A percentile compares a stretch with the other conserved stretches of the same genome.
phyloP scores from a whole-genome alignment of 2,329 filamentous ascomycete genomes.

The Akanthomyces lecanii region DNA sequence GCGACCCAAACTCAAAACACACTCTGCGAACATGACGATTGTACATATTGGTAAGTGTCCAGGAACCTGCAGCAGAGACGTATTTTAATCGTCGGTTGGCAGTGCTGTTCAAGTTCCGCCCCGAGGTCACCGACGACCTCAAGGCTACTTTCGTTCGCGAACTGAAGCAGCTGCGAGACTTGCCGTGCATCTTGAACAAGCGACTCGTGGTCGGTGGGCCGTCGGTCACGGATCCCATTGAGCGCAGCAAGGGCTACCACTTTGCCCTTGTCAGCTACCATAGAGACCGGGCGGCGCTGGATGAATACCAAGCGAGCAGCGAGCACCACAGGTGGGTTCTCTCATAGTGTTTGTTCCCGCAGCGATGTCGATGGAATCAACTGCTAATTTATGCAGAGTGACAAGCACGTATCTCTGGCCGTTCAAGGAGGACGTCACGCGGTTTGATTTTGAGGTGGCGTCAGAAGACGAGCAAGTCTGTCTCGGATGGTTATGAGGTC shows the following conservation, averaged over 20 bases:
- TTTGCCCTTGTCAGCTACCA: conserved; percentile 51
- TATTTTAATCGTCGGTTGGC: background rate
- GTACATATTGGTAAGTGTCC: conserved; percentile 32
- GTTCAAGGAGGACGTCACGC: conserved; percentile 47
- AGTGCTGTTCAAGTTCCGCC: conserved; percentile 49
- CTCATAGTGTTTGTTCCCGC: too few species aligned
- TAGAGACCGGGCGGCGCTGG: conserved; percentile 39
- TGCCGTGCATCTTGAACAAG: conserved; percentile 45
- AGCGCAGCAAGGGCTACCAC: conserved; percentile 50
- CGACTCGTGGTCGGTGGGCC: conserved; percentile 49
- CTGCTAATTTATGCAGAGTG: conserved; percentile 33
- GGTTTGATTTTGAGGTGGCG: conserved; percentile 53
- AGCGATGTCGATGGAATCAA: too few species aligned
- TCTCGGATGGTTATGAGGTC: conserved; percentile 15
- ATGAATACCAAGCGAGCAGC: conserved; percentile 47
- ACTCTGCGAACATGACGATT: conserved; percentile 28
- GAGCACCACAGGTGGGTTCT: conserved; percentile 46
- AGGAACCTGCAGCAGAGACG: background rate
- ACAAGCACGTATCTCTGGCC: conserved; percentile 49
- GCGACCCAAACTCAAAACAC: background rate
- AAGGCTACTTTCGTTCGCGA: conserved; percentile 42
- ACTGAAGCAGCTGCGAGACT: conserved; percentile 44
- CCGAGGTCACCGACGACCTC: conserved; percentile 38
- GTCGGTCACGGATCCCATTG: conserved; percentile 48
- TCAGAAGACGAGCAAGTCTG: conserved; percentile 32